Percentiles rank a stretch among this genome's conserved stretches.
phyloP scores from a whole-genome alignment of 805 yeast species.

The Metahyphopichia silvanorum region DNA sequence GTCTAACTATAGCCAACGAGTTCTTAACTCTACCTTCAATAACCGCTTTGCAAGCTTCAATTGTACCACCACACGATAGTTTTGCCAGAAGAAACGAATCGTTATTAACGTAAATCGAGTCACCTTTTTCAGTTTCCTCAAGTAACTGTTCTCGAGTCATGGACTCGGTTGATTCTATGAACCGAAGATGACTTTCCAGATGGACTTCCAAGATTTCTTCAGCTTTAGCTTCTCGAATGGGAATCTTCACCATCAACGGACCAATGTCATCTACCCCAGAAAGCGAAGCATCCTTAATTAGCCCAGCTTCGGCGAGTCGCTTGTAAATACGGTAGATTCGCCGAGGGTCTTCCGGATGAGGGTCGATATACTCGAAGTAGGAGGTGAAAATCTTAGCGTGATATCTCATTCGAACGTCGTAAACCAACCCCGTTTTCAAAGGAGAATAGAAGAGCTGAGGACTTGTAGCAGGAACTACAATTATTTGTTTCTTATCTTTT shows the following conservation, averaged over 20 bases:
- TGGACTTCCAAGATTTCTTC: conserved; percentile 89
- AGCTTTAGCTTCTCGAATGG: conserved; percentile 82
- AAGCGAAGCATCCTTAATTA: conserved; percentile 74
- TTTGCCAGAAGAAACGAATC: conserved; percentile 86
- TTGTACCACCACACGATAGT: conserved; percentile 94
- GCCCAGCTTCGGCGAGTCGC: conserved; percentile 89
- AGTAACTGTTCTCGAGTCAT: conserved; percentile 77
- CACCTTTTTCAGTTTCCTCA: conserved; percentile 86
- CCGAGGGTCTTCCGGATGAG: conserved; percentile 98
- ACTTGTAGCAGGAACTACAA: conserved; percentile 53
- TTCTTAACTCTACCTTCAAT: conserved; percentile 90
- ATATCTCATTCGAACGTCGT: conserved; percentile 96
- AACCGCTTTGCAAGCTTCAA: conserved; percentile 94
- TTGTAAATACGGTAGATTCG: conserved; percentile 92
- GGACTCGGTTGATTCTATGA: conserved; percentile 67
- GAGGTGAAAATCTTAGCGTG: conserved; percentile 93
- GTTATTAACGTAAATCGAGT: conserved; percentile 91
- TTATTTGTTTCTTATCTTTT: conserved; percentile 9
- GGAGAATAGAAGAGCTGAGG: conserved; percentile 73
- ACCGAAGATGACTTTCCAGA: conserved; percentile 72
- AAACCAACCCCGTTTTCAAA: conserved; percentile 88
- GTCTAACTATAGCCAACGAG: conserved; percentile 91
- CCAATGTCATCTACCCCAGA: conserved; percentile 77
- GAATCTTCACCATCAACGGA: conserved; percentile 81
- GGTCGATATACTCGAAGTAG: conserved; percentile 91